A percentile compares a stretch with the other conserved stretches of the same genome.
These are phyloP conservation scores for Wickerhamomyces bisporus DNA, from an alignment of 805 yeast species.

Conservation along the genomic window DNA sequence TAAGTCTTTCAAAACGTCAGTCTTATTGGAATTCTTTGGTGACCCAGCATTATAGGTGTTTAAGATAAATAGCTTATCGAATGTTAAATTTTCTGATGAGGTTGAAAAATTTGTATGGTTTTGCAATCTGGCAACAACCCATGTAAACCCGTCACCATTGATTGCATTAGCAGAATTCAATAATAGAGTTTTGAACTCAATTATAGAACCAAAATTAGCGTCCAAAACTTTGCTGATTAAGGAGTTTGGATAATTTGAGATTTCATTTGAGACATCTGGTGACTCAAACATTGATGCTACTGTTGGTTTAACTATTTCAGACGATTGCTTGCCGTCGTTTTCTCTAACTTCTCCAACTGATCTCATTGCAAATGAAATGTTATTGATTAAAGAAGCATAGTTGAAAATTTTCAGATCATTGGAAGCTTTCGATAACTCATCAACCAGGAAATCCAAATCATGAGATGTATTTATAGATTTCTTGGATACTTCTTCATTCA, in stretches of 20 bases:
- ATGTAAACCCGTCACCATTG: slow-evolving; percentile 87
- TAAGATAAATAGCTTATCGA: slow-evolving; percentile 54
- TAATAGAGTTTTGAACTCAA: slow-evolving; percentile 68
- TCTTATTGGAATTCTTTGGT: slow-evolving; percentile 61
- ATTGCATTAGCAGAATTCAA: slow-evolving; percentile 64
- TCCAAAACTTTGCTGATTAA: slow-evolving; percentile 40
- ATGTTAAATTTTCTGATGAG: slow-evolving; percentile 17
- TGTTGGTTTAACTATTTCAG: slow-evolving; percentile 7
- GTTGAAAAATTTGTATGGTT: slow-evolving; percentile 18
- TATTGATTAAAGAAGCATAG: slow-evolving; percentile 35
- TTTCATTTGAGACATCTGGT: slow-evolving; percentile 35
- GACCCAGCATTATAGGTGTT: slow-evolving; percentile 90
- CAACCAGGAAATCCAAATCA: slow-evolving; percentile 18
- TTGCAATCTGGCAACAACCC: slow-evolving; percentile 64
- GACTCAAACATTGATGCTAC: slow-evolving; percentile 35
- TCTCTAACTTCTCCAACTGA: slow-evolving; percentile 27
- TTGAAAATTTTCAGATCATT: slow-evolving; percentile 29
- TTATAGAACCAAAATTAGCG: slow-evolving; percentile 61
- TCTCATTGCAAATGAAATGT: slow-evolving; percentile 32
- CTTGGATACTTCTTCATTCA: slow-evolving; percentile 31
- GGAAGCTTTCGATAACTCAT: slow-evolving; percentile 24
- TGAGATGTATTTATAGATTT: slow-evolving; percentile 22
- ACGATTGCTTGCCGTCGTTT: not conserved
- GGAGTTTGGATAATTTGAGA: slow-evolving; percentile 22
- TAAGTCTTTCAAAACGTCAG: slow-evolving; percentile 31